Conservation (phyloP, 257 asterid species). For the Primulina tabacum region DNA sequence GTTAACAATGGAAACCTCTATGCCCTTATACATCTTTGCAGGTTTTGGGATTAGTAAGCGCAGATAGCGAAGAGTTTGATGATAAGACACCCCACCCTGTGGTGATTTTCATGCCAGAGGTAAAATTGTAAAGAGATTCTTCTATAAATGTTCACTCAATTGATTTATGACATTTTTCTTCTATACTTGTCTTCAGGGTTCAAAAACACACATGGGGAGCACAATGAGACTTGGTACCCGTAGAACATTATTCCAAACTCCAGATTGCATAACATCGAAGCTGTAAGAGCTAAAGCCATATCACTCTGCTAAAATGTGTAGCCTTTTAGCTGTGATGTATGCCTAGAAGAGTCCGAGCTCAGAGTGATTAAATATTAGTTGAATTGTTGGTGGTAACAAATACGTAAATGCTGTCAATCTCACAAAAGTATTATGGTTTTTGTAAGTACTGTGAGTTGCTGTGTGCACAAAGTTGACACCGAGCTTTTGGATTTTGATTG, state of each 20-base stretch:
- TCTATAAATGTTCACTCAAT: constrained; percentile 18
- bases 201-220: constrained; percentile 96
- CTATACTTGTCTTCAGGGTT: constrained; percentile 47
- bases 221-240: constrained; percentile 98
- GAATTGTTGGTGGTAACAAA: constrained; percentile 1
- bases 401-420: constrained; percentile 1
- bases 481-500: neutral
- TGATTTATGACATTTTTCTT: constrained; percentile 21
- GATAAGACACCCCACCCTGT: constrained; percentile 63
- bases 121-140: constrained; percentile 25
- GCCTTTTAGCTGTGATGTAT: neutral
- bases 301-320: constrained; percentile 14
- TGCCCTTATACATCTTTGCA: constrained; percentile 24
- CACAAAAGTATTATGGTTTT: neutral
- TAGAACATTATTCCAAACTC: constrained; percentile 73
- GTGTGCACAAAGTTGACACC: neutral
- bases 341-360: constrained; percentile 2
- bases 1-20: constrained; percentile 15
- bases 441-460: neutral
- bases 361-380: neutral
- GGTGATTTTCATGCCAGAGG: constrained; percentile 99
- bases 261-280: constrained; percentile 84
- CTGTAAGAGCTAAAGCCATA: constrained; percentile 46
- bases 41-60: constrained; percentile 69
- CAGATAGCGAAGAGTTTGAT: constrained; percentile 89